Evolutionary conservation across 2,329 filamentous ascomycete species (phyloP).

Genomic region (Fusarium pilosicola): DNA sequence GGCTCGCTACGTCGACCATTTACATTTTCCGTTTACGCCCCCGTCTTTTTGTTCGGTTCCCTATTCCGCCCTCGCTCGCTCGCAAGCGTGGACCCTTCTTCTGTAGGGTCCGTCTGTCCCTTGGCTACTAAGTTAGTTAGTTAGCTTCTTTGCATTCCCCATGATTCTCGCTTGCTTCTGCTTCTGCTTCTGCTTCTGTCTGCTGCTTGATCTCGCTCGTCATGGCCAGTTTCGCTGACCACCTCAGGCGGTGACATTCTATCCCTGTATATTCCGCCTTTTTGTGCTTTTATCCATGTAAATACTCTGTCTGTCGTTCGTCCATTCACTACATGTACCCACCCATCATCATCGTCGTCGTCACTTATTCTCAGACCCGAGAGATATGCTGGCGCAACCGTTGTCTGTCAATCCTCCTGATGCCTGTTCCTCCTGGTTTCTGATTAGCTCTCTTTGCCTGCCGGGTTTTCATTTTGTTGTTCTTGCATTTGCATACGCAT

Average conservation of each 20-base stretch:
- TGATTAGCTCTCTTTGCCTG: constrained; percentile 9
- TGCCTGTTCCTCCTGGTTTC: not conserved
- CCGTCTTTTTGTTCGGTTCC: constrained; percentile 23
- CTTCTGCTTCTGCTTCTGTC: not conserved
- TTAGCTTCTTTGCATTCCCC: constrained; percentile 19
- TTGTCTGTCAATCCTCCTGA: not conserved
- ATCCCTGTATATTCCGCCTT: constrained; percentile 22
- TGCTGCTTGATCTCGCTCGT: not conserved
- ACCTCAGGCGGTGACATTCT: constrained; percentile 22
- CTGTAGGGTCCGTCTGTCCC: not conserved
- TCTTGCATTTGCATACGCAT: constrained; percentile 21
- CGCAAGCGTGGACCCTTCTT: constrained; percentile 11
- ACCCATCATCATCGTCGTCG: not conserved
- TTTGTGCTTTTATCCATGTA: not conserved
- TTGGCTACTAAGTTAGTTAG: constrained; percentile 1
- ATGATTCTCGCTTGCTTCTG: constrained; percentile 30
- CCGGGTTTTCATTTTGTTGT: not conserved
- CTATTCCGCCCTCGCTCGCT: constrained; percentile 28
- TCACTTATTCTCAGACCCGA: constrained; percentile 1
- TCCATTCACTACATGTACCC: not conserved
- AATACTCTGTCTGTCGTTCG: not conserved
- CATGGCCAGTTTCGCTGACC: constrained; percentile 16
- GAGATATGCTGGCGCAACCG: constrained; percentile 17
- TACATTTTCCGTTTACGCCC: constrained; percentile 17
- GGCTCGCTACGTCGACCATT: constrained; percentile 35